Percentiles rank a stretch among this genome's conserved stretches.
Conservation (phyloP, 306 rosid species). For the Senna siamea region DNA sequence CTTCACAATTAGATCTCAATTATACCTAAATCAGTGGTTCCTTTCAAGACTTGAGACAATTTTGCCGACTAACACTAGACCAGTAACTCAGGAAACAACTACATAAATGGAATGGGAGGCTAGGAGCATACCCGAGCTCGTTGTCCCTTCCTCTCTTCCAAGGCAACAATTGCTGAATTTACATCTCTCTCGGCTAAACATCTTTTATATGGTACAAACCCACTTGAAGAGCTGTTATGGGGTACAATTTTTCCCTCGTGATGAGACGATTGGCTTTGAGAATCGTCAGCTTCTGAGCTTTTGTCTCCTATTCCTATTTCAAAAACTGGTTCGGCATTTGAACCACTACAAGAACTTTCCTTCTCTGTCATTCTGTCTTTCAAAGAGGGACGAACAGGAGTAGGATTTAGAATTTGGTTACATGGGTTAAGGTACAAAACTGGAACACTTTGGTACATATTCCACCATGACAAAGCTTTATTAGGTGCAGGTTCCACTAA, state of each 20-base stretch:
- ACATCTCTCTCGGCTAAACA: slow-evolving; percentile 73
- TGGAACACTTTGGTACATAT: slow-evolving; percentile 51
- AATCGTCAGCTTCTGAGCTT: slow-evolving; percentile 55
- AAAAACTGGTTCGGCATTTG: slow-evolving; percentile 49
- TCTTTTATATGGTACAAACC: slow-evolving; percentile 86
- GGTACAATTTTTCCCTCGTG: slow-evolving; percentile 36
- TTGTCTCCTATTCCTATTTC: slow-evolving; percentile 49
- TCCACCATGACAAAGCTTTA: slow-evolving; percentile 51
- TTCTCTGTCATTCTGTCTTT: slow-evolving; percentile 47
- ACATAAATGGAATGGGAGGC: not conserved
- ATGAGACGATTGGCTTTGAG: slow-evolving; percentile 28
- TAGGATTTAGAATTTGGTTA: slow-evolving; percentile 43
- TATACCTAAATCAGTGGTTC: slow-evolving; percentile 42
- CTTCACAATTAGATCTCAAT: slow-evolving; percentile 41
- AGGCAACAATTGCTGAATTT: slow-evolving; percentile 47
- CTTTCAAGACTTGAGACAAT: slow-evolving; percentile 7
- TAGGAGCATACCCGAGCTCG: slow-evolving; percentile 80
- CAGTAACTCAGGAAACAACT: not conserved
- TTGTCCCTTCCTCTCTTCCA: slow-evolving; percentile 69
- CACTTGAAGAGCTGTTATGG: slow-evolving; percentile 52
- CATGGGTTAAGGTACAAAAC: slow-evolving; percentile 33
- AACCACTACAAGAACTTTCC: slow-evolving; percentile 66
- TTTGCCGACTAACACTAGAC: slow-evolving; percentile 12
- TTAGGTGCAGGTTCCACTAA: slow-evolving; percentile 30
- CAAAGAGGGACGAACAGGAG: slow-evolving; percentile 38